phyloP scores from a whole-genome alignment of 768 basidiomycete species.

The Coprinopsis cinerea region DNA sequence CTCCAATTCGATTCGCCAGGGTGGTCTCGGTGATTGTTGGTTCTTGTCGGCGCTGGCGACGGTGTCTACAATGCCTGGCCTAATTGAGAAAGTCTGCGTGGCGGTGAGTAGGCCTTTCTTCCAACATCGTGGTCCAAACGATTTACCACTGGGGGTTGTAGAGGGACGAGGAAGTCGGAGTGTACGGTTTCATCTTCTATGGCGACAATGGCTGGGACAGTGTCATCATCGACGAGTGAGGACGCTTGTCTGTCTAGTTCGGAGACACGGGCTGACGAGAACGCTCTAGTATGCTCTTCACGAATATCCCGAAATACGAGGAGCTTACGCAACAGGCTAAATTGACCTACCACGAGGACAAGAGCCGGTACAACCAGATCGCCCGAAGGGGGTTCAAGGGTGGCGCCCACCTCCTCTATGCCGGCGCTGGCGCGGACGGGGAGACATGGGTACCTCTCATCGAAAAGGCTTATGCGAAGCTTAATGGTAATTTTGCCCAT shows the following conservation, averaged over 20 bases:
- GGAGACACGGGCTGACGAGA: no score
- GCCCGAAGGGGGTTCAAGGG: constrained; percentile 34
- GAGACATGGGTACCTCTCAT: constrained; percentile 45
- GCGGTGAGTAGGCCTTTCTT: no score
- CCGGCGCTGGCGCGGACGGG: constrained; percentile 31
- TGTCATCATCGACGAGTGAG: constrained; percentile 54
- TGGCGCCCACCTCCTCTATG: constrained; percentile 34
- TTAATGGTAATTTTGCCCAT: constrained; percentile 39
- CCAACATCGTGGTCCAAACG: no score
- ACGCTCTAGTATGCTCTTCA: constrained; percentile 35
- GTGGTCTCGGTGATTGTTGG: constrained; percentile 48
- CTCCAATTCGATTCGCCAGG: constrained; percentile 43
- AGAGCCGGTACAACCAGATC: constrained; percentile 29
- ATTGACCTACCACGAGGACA: constrained; percentile 38
- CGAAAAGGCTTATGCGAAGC: constrained; percentile 47
- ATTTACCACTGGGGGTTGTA: constrained; percentile 14
- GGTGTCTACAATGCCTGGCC: constrained; percentile 34
- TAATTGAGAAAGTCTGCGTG: constrained; percentile 46
- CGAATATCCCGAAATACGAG: constrained; percentile 38
- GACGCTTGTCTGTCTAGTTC: no score
- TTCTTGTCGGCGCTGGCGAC: constrained; percentile 47
- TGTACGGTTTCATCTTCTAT: constrained; percentile 57
- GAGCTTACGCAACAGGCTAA: constrained; percentile 28
- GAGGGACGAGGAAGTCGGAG: constrained; percentile 46
- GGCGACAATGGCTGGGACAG: constrained; percentile 45